Base-by-base conservation (phyloP, 805 yeast species). In the Candida qinlingensis region DNA sequence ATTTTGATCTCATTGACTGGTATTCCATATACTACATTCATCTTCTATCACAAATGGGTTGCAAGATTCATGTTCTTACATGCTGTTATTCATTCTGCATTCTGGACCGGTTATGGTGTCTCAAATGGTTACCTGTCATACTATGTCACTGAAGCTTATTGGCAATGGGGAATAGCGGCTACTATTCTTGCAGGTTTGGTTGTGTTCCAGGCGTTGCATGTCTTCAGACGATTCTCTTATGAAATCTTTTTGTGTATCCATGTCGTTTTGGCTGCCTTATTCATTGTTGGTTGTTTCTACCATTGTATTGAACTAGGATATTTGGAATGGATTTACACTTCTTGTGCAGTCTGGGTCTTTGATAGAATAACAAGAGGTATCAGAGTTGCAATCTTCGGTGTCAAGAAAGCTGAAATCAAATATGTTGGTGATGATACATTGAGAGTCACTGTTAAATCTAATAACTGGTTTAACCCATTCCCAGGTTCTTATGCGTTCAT, bases 41-140 rank as follows among this genome's bases (percentile, higher is more conserved):
- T 83, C 52, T 66, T 74, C 37, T 77, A 78, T 59, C 96, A 88
- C 65, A 82, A 78, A 63, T 82, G 84, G 81, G 65, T 72, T 27
- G 79, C 81, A 3, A 63, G 85, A 48, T 57, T 73, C 0, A 65
- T 71, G 55, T 64, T 52, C 43, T 39, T 54, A 7, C 54, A 56
- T 38, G 61, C 60, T 3, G 5, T 52, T 27, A 41, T 56, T 19
- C 63, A 59, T 44, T 33, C 51, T 36, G 51, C 42, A 9, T 45
- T 56, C 25, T 58, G 57, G 56, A 51, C 57, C 1, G 46, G 42
- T 5, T 49, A 52, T 37, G 60, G 42, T 29, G 33, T 52, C 29
- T 5, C 3, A 4, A 3, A 9, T 5, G 37, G 60, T 37, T 33
- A 39, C 19, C 27, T 51, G 30, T 25, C 47, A 0, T 11, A 54